Base-by-base conservation (phyloP, 2,329 filamentous ascomycete genomes). In the Fusarium odoratissimum region DNA sequence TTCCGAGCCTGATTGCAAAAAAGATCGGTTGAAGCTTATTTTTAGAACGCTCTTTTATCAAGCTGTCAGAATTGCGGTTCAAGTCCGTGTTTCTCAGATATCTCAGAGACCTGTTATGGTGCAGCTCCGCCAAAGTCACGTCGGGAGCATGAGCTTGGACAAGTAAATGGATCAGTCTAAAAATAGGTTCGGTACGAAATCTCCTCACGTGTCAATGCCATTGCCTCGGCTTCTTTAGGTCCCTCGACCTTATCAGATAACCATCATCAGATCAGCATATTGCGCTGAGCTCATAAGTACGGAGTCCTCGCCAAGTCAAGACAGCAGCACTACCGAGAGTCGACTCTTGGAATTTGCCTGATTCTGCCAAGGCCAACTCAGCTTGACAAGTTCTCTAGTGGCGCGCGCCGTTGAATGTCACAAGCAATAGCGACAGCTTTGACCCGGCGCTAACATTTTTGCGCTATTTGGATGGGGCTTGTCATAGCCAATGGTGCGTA, bases 1-100 rank as follows among this genome's bases (percentile, higher is more conserved):
- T 10, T 7, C 8, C 0, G 0, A 21, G 3, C 21, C 25, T 11
- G 0, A 28, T 28, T 25, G 0, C 6, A 28, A 21, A 17, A 35
- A 35, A 46, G 12, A 7, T 28, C 2, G 10, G 8, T 14, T 2
- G 0, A 9, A 9, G 5, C 6, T 12, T 13, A 21, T 8, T 8
- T 2, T 13, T 19, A 19, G 7, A 19, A 11, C 11, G 7, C 4
- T 44, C 19, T 6, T 9, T 0, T 9, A 25, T 0, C 4, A 13
- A 9, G 23, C 23, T 44, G 5, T 13, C 5, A 2, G 2, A 13
- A 19, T 44, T 19, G 2, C 13, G 3, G 8, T 5, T 5, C 6
- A 5, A 14, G 44, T 30, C 25, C 3, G 3, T 17, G 25, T 21
- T 21, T 14, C 14, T 8, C 8, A 6, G 8, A 3, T 3, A 19